phyloP scores from a whole-genome alignment of 1,139 yeast species.

The Suhomyces taliae region DNA sequence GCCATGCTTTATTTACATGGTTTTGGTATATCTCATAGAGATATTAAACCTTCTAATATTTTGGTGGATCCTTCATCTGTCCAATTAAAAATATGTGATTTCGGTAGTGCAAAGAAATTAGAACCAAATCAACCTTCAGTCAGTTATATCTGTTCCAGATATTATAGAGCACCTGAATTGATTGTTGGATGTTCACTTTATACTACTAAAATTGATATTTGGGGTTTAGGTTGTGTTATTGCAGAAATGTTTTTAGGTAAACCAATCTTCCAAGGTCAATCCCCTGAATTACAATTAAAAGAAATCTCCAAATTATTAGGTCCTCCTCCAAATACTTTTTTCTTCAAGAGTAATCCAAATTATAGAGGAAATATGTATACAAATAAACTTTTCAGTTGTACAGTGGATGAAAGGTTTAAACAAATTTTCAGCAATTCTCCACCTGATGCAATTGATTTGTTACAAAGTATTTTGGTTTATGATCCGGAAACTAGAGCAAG shows the following conservation, averaged over 20 bases:
- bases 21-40: slow-evolving; percentile 77
- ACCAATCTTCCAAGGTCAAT: slow-evolving; percentile 80
- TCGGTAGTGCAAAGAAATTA: slow-evolving; percentile 77
- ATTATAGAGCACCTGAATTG: slow-evolving; percentile 81
- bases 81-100: slow-evolving; percentile 72
- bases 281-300: slow-evolving; percentile 70
- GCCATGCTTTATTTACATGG: slow-evolving; percentile 83
- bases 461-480: slow-evolving; percentile 68
- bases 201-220: slow-evolving; percentile 76
- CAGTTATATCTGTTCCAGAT: slow-evolving; percentile 76
- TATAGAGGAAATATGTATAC: slow-evolving; percentile 75
- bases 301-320: slow-evolving; percentile 78
- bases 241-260: slow-evolving; percentile 83
- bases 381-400: slow-evolving; percentile 64
- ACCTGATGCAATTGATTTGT: slow-evolving; percentile 66
- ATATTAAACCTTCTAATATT: slow-evolving; percentile 77
- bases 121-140: slow-evolving; percentile 75
- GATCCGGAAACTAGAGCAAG: slow-evolving; percentile 69
- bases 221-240: slow-evolving; percentile 85
- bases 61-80: slow-evolving; percentile 70
- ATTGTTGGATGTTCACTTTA: slow-evolving; percentile 76
- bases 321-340: slow-evolving; percentile 71
- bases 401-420: slow-evolving; percentile 60
- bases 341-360: slow-evolving; percentile 70
- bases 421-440: slow-evolving; percentile 72